These are phyloP conservation scores for Phaeolepiota aurea DNA, from an alignment of 768 basidiomycete genomes.

Conservation along the genomic window DNA sequence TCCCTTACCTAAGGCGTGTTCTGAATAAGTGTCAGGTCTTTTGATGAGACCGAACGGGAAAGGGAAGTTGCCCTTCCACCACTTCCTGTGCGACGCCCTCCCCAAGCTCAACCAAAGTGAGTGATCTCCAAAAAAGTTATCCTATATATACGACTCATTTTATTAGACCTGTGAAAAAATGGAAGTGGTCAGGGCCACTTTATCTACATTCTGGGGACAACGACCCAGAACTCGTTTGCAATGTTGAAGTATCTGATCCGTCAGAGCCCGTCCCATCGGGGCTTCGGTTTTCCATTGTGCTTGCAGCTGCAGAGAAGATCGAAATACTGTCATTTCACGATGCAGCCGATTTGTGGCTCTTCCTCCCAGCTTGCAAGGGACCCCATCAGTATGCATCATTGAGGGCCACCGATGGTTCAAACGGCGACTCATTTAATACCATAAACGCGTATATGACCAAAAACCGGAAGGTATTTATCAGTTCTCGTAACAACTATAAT, in stretches of 20 bases:
- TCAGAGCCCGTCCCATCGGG: slow-evolving; percentile 29
- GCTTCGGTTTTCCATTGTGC: slow-evolving; percentile 39
- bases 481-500: slow-evolving; percentile 3
- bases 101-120: not conserved
- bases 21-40: not conserved
- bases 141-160: not conserved
- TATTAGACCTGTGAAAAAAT: slow-evolving; percentile 36
- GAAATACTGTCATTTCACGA: slow-evolving; percentile 40
- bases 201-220: slow-evolving; percentile 27
- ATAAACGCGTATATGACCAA: slow-evolving; percentile 38
- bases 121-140: not conserved
- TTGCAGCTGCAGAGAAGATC: slow-evolving; percentile 32
- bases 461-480: slow-evolving; percentile 33
- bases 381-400: slow-evolving; percentile 48
- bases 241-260: slow-evolving; percentile 37
- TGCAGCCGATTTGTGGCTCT: slow-evolving; percentile 31
- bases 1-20: slow-evolving; percentile 9
- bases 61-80: not conserved
- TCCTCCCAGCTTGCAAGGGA: slow-evolving; percentile 41
- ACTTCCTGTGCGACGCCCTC: not conserved
- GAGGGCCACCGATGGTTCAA: slow-evolving; percentile 27
- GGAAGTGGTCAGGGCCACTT: slow-evolving; percentile 58
- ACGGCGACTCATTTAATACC: slow-evolving; percentile 28
- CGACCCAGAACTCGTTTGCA: slow-evolving; percentile 36
- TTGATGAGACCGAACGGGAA: not conserved